Conservation (phyloP, 306 rosid genomes). For the Dryas drummondii region DNA sequence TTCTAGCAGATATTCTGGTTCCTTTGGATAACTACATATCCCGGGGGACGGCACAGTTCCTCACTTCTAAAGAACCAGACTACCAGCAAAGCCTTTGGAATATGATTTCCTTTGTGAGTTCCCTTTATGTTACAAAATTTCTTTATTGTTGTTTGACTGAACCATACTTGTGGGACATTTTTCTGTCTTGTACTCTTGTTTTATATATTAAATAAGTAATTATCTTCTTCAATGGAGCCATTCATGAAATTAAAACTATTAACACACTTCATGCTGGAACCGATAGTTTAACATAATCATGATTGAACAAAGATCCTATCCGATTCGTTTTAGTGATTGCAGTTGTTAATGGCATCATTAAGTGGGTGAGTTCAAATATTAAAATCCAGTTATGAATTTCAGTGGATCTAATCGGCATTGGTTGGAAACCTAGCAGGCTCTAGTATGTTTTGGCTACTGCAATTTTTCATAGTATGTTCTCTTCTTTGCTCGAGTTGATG, state of each 20-base stretch:
- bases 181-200: neutral
- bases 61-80: constrained; percentile 75
- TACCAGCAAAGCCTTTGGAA: constrained; percentile 93
- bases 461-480: neutral
- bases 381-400: neutral
- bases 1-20: constrained; percentile 76
- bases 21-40: constrained; percentile 95
- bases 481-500: neutral
- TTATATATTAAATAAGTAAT: neutral
- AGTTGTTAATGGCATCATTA: neutral
- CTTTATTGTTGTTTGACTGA: constrained; percentile 1
- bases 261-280: neutral
- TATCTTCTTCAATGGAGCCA: neutral
- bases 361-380: neutral
- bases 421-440: neutral
- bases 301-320: neutral
- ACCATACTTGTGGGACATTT: neutral
- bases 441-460: neutral
- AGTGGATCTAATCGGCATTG: neutral
- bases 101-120: constrained; percentile 86
- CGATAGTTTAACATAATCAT: neutral
- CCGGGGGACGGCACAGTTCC: constrained; percentile 86
- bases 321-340: neutral
- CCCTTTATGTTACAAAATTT: constrained; percentile 4
- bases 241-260: neutral